These are phyloP conservation scores for Bryopsis sp. DNA, from an alignment of 139 green algal species.

Conservation along the genomic window DNA sequence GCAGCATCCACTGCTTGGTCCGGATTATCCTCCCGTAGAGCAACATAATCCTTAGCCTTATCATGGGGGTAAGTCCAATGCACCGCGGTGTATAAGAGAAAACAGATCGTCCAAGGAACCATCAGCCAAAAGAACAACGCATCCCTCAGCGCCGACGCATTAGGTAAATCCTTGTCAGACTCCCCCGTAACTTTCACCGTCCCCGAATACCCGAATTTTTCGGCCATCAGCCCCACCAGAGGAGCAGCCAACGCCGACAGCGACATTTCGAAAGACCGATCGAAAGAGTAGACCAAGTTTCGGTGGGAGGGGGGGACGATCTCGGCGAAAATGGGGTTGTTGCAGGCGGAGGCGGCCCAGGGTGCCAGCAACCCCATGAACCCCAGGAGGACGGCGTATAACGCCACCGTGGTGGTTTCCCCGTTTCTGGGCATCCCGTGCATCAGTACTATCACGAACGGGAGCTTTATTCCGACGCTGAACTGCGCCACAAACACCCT, in stretches of 20 bases:
- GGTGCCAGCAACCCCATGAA: conserved; percentile 21
- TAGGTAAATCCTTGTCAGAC: conserved; percentile 13
- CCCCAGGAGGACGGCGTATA: conserved; percentile 22
- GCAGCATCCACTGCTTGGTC: too few relatives aligned
- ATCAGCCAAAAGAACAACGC: conserved; percentile 50
- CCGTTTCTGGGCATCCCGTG: conserved; percentile 3
- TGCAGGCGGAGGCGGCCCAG: conserved; percentile 26
- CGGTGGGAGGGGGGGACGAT: conserved; percentile 40
- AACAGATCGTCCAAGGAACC: conserved; percentile 51
- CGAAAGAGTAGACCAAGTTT: conserved; percentile 49
- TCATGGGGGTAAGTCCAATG: conserved; percentile 31
- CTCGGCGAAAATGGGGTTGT: conserved; percentile 45
- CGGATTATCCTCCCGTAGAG: too few relatives aligned
- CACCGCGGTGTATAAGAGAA: conserved; percentile 46
- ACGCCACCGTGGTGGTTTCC: conserved; percentile 14
- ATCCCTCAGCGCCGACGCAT: conserved; percentile 39
- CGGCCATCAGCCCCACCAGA: conserved; percentile 52
- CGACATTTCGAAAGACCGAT: conserved; percentile 39
- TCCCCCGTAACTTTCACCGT: conserved; percentile 12
- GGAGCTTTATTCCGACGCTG: conserved; percentile 14
- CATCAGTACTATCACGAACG: conserved; percentile 16
- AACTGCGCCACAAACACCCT: conserved; percentile 34
- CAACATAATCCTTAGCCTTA: background rate
- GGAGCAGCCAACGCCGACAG: conserved; percentile 43
- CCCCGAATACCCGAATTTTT: conserved; percentile 42